Evolutionary conservation across 176 grass and related monocot genomes (phyloP).

Genomic region (Carex parvula): DNA sequence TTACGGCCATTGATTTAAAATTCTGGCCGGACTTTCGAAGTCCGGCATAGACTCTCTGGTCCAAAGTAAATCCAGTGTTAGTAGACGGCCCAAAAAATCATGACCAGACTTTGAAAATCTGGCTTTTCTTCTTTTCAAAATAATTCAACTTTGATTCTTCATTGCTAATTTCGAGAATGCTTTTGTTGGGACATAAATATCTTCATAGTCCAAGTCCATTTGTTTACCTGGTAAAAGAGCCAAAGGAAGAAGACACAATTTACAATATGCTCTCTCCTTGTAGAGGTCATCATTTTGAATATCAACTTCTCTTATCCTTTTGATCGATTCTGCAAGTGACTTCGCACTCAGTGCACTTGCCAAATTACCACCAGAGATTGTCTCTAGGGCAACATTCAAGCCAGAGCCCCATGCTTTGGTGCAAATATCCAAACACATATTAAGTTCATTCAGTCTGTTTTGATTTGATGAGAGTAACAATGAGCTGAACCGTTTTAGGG

Average conservation of each 20-base stretch:
- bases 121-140: neutral
- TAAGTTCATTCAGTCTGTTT: neutral
- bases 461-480: slow-evolving; percentile 18
- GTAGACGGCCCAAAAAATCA: neutral
- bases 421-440: slow-evolving; percentile 12
- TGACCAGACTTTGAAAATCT: neutral
- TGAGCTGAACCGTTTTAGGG: slow-evolving; percentile 3
- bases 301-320: slow-evolving; percentile 17
- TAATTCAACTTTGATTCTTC: neutral
- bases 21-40: neutral
- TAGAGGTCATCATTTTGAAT: slow-evolving; percentile 16
- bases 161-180: neutral
- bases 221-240: slow-evolving; percentile 18
- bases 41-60: neutral
- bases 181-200: neutral
- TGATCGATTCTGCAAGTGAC: slow-evolving; percentile 10
- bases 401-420: slow-evolving; percentile 20
- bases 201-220: neutral
- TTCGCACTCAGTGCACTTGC: neutral
- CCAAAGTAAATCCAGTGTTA: neutral
- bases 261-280: neutral
- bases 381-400: slow-evolving; percentile 17
- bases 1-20: neutral
- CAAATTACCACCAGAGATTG: neutral
- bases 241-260: slow-evolving; percentile 26